Conservation (phyloP, 352 stramenopile genomes). For the Phytophthora nicotianae region DNA sequence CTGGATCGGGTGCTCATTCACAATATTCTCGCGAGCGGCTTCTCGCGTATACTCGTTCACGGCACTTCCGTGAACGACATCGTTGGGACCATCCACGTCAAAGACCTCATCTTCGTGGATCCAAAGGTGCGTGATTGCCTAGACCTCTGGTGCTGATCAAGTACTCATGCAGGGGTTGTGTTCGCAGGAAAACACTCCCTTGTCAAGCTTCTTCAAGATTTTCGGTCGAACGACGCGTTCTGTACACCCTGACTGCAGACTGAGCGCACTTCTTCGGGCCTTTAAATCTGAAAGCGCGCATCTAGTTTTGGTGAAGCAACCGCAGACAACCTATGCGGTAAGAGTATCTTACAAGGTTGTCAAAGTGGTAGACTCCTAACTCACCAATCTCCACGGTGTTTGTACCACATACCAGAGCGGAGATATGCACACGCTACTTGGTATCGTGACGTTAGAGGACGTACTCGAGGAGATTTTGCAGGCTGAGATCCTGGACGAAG, state of each 20-base stretch:
- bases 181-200: conserved; percentile 58
- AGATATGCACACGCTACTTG: conserved; percentile 93
- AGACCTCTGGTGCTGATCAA: conserved; percentile 46
- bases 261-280: conserved; percentile 93
- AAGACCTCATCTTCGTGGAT: conserved; percentile 99
- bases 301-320: conserved; percentile 94
- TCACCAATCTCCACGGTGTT: conserved; percentile 1
- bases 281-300: conserved; percentile 95
- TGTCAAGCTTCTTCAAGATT: conserved; percentile 74
- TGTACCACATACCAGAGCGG: conserved; percentile 52
- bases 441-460: conserved; percentile 98
- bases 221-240: conserved; percentile 64
- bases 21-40: conserved; percentile 96
- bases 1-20: conserved; percentile 88
- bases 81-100: conserved; percentile 97
- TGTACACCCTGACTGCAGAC: conserved; percentile 91
- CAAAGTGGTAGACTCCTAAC: not conserved
- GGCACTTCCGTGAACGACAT: conserved; percentile 89
- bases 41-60: conserved; percentile 95
- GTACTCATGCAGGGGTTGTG: conserved; percentile 38
- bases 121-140: conserved; percentile 85
- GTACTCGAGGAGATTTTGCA: conserved; percentile 98
- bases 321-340: conserved; percentile 72
- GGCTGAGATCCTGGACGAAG: conserved; percentile 97
- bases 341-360: not conserved